Percentiles rank a stretch among this genome's conserved stretches.
These are phyloP conservation scores for Peronosclerospora sorghi DNA, from an alignment of 352 stramenopile species.

Conservation along the genomic window DNA sequence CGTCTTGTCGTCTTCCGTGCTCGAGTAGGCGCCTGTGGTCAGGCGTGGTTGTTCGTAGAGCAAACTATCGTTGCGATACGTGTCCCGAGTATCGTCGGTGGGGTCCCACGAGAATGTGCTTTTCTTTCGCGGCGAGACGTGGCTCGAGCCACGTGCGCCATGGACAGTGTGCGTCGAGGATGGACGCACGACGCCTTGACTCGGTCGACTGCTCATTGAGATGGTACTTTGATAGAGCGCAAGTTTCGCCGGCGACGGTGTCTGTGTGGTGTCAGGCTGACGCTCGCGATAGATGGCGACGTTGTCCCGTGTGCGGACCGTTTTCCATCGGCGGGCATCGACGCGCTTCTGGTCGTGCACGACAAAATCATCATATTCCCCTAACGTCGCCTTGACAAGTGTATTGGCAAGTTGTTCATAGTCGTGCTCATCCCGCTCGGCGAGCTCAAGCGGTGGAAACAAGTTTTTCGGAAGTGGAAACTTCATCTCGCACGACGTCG, in stretches of 20 bases:
- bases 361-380: conserved; percentile 39
- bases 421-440: conserved; percentile 22
- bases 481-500: conserved; percentile 38
- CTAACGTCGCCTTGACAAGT: conserved; percentile 34
- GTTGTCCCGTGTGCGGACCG: conserved; percentile 23
- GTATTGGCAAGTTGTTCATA: conserved; percentile 39
- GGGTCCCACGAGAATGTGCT: conserved; percentile 5
- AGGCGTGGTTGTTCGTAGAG: conserved; percentile 13
- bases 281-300: conserved; percentile 37
- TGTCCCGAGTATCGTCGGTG: conserved; percentile 14
- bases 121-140: conserved; percentile 10
- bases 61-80: conserved; percentile 13
- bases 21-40: conserved; percentile 11
- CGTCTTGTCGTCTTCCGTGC: conserved; percentile 12
- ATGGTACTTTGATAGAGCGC: conserved; percentile 18
- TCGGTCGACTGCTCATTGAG: conserved; percentile 15
- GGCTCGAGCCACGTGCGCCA: conserved; percentile 3
- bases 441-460: conserved; percentile 36
- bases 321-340: conserved; percentile 29
- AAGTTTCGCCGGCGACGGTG: conserved; percentile 8
- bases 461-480: conserved; percentile 37
- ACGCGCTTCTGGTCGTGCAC: conserved; percentile 26
- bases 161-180: conserved; percentile 6
- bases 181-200: conserved; percentile 10
- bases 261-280: conserved; percentile 10